Evolutionary conservation across 805 yeast species (phyloP), one percentile per base, ranked within the genome.

Genomic region (Wickerhamiella shivajii): DNA sequence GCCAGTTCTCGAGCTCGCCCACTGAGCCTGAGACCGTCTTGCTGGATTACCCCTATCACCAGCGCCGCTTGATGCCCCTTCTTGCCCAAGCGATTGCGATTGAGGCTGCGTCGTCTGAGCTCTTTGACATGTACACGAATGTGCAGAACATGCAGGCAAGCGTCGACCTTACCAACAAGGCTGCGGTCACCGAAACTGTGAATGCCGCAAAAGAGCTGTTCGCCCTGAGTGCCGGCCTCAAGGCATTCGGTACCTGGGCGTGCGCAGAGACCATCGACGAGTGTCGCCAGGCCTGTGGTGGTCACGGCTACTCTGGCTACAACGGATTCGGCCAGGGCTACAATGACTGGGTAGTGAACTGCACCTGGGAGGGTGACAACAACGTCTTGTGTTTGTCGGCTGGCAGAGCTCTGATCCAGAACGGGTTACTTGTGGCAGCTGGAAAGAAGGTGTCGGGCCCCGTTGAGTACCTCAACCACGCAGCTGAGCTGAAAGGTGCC

Each of bases 321-420:
- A 68, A 78, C 40, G 92, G 81, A 2, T 77, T 81, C 51, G 93
- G 87, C 24, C 78, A 76, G 51, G 83, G 81, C 10, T 79, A 69
- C 60, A 67, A 67, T 39, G 93, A 81, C 53, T 83, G 90, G 78
- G 90, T 77, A 11, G 93, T 81, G 23, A 93, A 81, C 58, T 80
- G 92, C 56, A 81, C 93, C 12, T 81, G 93, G 93, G 93, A 81
- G 61, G 93, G 93, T 55, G 93, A 81, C 56, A 81, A 81, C 60
- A 80, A 71, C 49, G 77, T 81, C 26, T 63, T 81, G 44, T 76
- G 79, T 3, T 70, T 78, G 55, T 73, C 78, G 29, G 70, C 78
- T 38, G 93, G 92, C 36, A 71, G 83, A 53, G 72, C 83, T 17
- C 60, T 72, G 16, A 56, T 71, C 38, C 74, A 68, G 52, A 56